Evolutionary conservation across 371 early-diverging fungal genomes (phyloP), one percentile per base, ranked within the genome.

Genomic region (Phascolomyces articulosus): DNA sequence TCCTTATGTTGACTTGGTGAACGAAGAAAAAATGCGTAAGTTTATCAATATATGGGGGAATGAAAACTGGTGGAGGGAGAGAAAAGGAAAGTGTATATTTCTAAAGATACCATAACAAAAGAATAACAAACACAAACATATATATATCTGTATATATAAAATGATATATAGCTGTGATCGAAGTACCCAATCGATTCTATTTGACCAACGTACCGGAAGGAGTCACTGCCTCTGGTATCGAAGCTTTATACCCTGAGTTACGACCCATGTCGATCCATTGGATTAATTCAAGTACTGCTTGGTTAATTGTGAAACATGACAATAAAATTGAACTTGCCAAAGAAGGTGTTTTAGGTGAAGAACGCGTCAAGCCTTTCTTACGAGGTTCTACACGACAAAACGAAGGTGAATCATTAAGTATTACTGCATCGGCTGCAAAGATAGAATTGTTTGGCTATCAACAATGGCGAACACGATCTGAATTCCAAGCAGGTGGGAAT

Each of bases 1-100:
- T 20, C 79, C 79, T 2, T 78, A 73, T 55, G 63, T 87, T 55
- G 73, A 87, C 62, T 64, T 87, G n/a, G 60, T 73, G 7, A 78
- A 79, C 16, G 69, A 72, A 23, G 83, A 83, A 54, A 49, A 40
- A 28, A n/a, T 63, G 24, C 67, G 72, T 73, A 69, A 69, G 53
- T 40, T 44, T 7, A 44, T 44, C 6, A n/a, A 13, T 34, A 34
- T 34, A 9, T 34, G 34, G 11, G 9, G 34, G 34, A 34, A 34
- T 34, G 11, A 34, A n/a, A n/a, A n/a, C n/a, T n/a, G n/a, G n/a
- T n/a, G n/a, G n/a, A n/a, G n/a, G n/a, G n/a, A 34, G 6, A 31
- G 31, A 31, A 31, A 31, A 31, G 31, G 31, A 31, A 31, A 6
- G 11, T 9, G 11, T 11, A 2, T 6, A 34, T 34, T 9, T 9